These are phyloP conservation scores for Phycomyces blakesleeanus DNA, from an alignment of 192 early-diverging fungal species.

Conservation along the genomic window DNA sequence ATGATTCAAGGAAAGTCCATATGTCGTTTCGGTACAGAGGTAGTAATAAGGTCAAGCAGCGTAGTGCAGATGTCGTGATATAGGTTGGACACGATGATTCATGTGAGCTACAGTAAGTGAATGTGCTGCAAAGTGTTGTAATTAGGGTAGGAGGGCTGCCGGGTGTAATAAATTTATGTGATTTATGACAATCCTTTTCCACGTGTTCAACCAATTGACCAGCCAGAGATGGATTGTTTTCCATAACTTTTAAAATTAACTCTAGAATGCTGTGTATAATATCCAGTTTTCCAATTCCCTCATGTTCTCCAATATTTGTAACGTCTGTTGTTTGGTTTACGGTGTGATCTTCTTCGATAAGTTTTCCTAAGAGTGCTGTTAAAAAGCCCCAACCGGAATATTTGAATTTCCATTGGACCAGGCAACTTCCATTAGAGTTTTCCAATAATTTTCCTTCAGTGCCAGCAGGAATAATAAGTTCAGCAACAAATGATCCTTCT, in stretches of 20 bases:
- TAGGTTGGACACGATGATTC: background rate
- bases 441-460: constrained; percentile 9
- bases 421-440: background rate
- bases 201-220: constrained; percentile 3
- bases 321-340: background rate
- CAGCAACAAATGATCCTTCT: background rate
- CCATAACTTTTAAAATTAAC: constrained; percentile 13
- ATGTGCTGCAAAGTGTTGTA: constrained; percentile 4
- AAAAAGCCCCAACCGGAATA: constrained; percentile 30
- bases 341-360: background rate
- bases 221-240: constrained; percentile 6
- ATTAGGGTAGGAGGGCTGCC: constrained; percentile 3
- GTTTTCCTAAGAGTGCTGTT: constrained; percentile 8
- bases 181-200: constrained; percentile 1
- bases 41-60: constrained; percentile 20
- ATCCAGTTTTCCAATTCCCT: constrained; percentile 3
- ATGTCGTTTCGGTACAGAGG: constrained; percentile 20
- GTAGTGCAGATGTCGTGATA: constrained; percentile 11
- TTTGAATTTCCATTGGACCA: constrained; percentile 14
- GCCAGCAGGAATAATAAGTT: constrained; percentile 10
- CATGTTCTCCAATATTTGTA: constrained; percentile 9
- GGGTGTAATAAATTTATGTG: background rate
- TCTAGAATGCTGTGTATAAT: constrained; percentile 20
- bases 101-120: background rate
- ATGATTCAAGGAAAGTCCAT: constrained; percentile 16